Evolutionary conservation across 192 early-diverging fungal species (phyloP).

Genomic region (Chytriomyces sp.): DNA sequence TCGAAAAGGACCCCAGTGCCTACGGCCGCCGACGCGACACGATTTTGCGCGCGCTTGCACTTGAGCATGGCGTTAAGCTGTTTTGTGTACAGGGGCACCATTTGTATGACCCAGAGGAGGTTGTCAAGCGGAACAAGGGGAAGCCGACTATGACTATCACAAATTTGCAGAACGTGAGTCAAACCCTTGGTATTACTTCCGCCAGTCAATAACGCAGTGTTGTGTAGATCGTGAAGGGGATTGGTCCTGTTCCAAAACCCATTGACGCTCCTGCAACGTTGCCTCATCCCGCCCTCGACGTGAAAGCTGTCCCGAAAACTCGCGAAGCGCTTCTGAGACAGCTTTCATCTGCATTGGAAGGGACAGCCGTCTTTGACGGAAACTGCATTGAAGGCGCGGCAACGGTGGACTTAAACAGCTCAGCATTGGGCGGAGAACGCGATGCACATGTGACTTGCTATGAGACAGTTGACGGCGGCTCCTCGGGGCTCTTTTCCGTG

Average conservation of each 20-base stretch:
- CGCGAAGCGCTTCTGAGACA: background rate
- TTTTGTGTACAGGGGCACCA: slow-evolving; percentile 22
- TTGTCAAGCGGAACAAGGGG: slow-evolving; percentile 19
- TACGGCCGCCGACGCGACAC: slow-evolving; percentile 11
- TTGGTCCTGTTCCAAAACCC: slow-evolving; percentile 7
- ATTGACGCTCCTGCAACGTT: background rate
- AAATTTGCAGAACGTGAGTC: slow-evolving; percentile 2
- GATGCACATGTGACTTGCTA: background rate
- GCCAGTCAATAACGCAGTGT: background rate
- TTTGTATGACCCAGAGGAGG: slow-evolving; percentile 24
- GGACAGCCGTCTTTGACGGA: background rate
- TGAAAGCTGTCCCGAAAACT: background rate
- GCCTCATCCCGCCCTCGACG: background rate
- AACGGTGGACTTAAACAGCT: background rate
- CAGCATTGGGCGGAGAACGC: slow-evolving; percentile 17
- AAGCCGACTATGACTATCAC: slow-evolving; percentile 15
- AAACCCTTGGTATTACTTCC: background rate
- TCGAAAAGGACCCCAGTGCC: slow-evolving; percentile 2
- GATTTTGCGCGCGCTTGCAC: background rate
- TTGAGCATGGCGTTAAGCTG: background rate
- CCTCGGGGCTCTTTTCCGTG: background rate
- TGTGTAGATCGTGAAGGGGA: slow-evolving; percentile 1
- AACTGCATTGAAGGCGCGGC: background rate
- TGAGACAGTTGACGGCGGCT: slow-evolving; percentile 2
- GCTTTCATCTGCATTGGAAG: background rate